These are phyloP conservation scores for Whalleya microplaca DNA, from an alignment of 2,329 filamentous ascomycete species.

Conservation along the genomic window DNA sequence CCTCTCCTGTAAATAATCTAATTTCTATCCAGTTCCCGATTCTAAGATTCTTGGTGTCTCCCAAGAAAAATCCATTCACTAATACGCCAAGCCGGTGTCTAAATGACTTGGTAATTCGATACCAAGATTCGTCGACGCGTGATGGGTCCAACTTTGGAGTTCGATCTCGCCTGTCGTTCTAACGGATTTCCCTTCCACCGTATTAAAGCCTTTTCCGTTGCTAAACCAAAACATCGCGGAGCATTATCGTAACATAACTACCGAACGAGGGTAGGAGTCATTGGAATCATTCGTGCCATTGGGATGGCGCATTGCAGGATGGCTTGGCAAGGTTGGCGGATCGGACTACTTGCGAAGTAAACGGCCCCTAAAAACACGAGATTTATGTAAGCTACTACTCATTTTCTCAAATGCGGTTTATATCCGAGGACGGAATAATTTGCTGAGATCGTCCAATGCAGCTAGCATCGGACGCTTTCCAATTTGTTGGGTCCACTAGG, in stretches of 20 bases:
- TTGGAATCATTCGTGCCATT: conserved; percentile 8
- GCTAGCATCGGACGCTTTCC: conserved; percentile 19
- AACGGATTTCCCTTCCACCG: no score
- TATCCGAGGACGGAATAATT: conserved; percentile 3
- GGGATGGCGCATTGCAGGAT: conserved; percentile 18
- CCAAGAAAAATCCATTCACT: no score
- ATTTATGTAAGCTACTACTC: conserved; percentile 18
- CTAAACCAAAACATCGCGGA: background rate
- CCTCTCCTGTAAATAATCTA: no score
- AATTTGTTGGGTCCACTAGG: conserved; percentile 20
- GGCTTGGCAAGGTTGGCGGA: conserved; percentile 16
- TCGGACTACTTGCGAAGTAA: conserved; percentile 20
- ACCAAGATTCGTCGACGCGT: no score
- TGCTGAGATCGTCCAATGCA: conserved; percentile 18
- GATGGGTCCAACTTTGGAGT: no score
- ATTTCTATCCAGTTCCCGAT: no score
- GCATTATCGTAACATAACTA: conserved; percentile 1
- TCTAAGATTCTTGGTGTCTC: no score
- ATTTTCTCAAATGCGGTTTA: conserved; percentile 3
- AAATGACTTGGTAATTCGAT: no score
- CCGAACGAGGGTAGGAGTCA: conserved; percentile 19
- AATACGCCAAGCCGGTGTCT: no score
- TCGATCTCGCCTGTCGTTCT: no score
- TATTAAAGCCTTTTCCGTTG: no score
- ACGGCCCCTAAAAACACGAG: conserved; percentile 18